Conservation (phyloP, 2,329 filamentous ascomycete species). For the Colletotrichum coccodes region DNA sequence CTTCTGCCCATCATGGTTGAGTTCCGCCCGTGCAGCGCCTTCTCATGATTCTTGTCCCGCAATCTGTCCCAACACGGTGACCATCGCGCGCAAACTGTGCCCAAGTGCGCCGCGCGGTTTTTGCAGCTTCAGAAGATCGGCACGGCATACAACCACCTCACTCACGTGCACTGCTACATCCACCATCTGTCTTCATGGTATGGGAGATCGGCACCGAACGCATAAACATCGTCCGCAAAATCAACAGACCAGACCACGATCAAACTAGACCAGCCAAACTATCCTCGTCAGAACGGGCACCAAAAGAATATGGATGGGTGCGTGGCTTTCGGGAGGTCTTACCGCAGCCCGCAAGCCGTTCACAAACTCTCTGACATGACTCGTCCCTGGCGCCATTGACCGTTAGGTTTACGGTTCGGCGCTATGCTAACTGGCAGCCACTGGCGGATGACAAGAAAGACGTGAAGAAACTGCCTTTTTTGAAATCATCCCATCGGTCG, state of each 20-base stretch:
- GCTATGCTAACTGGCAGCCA: neutral
- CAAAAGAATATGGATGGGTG: neutral
- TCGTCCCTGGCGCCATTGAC: conserved; percentile 25
- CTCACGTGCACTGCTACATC: too few relatives aligned
- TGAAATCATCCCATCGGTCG: neutral
- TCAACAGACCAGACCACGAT: conserved; percentile 24
- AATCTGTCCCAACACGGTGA: conserved; percentile 26
- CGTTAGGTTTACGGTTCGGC: conserved; percentile 24
- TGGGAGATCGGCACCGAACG: neutral
- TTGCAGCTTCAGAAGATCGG: neutral
- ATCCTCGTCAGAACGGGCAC: neutral
- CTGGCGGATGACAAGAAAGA: neutral
- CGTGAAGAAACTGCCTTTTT: neutral
- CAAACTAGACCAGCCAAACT: conserved; percentile 15
- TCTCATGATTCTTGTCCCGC: neutral
- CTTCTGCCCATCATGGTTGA: conserved; percentile 18
- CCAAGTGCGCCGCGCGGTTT: neutral
- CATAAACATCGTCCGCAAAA: conserved; percentile 3
- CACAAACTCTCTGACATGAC: conserved; percentile 14
- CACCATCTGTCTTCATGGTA: neutral
- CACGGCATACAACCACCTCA: neutral
- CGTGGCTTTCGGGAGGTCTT: conserved; percentile 10
- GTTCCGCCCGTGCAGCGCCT: neutral
- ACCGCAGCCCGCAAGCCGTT: conserved; percentile 14
- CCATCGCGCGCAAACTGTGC: conserved; percentile 25